Evolutionary conservation across 768 basidiomycete genomes (phyloP).

Genomic region (Candolleomyces efflorescens): DNA sequence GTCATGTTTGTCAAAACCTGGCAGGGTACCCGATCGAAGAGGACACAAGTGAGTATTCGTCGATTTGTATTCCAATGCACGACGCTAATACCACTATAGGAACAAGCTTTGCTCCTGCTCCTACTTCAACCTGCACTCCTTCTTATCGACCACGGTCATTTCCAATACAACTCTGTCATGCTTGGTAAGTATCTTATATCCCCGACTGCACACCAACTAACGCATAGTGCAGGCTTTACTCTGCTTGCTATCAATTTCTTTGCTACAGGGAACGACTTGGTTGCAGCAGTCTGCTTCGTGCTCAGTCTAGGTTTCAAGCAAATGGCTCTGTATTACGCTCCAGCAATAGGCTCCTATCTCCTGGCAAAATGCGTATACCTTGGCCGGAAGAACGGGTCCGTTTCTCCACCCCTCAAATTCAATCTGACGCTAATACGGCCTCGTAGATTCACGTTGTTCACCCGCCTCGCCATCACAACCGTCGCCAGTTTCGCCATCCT

Average conservation of each 20-base stretch:
- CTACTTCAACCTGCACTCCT: slow-evolving; percentile 82
- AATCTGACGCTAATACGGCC: background rate
- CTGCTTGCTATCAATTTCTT: slow-evolving; percentile 69
- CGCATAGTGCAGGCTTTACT: slow-evolving; percentile 51
- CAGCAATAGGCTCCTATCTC: slow-evolving; percentile 87
- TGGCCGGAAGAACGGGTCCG: slow-evolving; percentile 68
- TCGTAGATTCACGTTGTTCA: slow-evolving; percentile 48
- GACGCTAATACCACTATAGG: slow-evolving; percentile 31
- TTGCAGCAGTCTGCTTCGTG: slow-evolving; percentile 78
- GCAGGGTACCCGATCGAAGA: slow-evolving; percentile 64
- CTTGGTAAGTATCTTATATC: slow-evolving; percentile 49
- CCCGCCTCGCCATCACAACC: slow-evolving; percentile 63
- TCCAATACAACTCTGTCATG: slow-evolving; percentile 95
- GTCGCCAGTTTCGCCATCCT: slow-evolving; percentile 58
- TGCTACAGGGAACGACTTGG: slow-evolving; percentile 59
- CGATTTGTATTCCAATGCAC: background rate
- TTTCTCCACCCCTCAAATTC: background rate
- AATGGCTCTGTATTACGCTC: slow-evolving; percentile 93
- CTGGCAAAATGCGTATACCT: slow-evolving; percentile 86
- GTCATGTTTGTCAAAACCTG: slow-evolving; percentile 61
- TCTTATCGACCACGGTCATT: slow-evolving; percentile 89
- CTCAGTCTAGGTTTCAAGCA: slow-evolving; percentile 91
- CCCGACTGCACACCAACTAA: slow-evolving; percentile 1
- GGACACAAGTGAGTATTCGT: slow-evolving; percentile 61
- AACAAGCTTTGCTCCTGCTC: slow-evolving; percentile 64